Evolutionary conservation across 768 basidiomycete species (phyloP).

Genomic region (Solioccasus polychromus): DNA sequence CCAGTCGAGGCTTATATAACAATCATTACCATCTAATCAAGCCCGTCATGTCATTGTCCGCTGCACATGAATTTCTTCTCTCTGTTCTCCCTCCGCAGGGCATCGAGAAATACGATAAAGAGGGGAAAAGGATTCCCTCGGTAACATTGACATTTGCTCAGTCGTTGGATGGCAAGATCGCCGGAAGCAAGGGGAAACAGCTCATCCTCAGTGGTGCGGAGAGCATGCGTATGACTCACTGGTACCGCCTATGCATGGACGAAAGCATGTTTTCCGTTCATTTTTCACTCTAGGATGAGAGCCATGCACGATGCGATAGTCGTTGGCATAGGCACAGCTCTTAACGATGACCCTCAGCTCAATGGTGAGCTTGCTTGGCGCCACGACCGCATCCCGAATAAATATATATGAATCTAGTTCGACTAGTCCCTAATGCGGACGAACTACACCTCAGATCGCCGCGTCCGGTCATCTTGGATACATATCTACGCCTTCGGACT

Average conservation of each 20-base stretch:
- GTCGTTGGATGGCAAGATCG: constrained; percentile 86
- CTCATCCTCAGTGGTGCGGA: constrained; percentile 81
- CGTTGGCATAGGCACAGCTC: constrained; percentile 83
- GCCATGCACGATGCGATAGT: constrained; percentile 92
- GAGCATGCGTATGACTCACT: constrained; percentile 93
- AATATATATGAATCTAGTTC: constrained; percentile 38
- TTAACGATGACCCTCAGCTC: constrained; percentile 93
- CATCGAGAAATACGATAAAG: constrained; percentile 12
- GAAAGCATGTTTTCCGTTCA: constrained; percentile 1
- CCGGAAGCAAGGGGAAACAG: constrained; percentile 68
- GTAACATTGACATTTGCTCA: constrained; percentile 88
- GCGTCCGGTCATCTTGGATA: constrained; percentile 82
- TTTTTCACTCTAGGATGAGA: constrained; percentile 62
- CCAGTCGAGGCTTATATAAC: too few relatives aligned
- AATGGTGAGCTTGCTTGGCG: constrained; percentile 59
- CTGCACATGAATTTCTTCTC: constrained; percentile 26
- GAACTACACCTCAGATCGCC: constrained; percentile 50
- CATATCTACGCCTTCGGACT: constrained; percentile 60
- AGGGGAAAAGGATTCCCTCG: constrained; percentile 40
- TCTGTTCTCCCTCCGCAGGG: constrained; percentile 24
- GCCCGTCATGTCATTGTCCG: too few relatives aligned
- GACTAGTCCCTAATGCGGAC: constrained; percentile 46
- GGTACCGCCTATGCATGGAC: constrained; percentile 41
- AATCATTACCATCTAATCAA: too few relatives aligned
- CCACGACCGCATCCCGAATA: not conserved